Base-by-base conservation (phyloP, 371 early-diverging fungal species). In the Zopfochytrium polystomum region DNA sequence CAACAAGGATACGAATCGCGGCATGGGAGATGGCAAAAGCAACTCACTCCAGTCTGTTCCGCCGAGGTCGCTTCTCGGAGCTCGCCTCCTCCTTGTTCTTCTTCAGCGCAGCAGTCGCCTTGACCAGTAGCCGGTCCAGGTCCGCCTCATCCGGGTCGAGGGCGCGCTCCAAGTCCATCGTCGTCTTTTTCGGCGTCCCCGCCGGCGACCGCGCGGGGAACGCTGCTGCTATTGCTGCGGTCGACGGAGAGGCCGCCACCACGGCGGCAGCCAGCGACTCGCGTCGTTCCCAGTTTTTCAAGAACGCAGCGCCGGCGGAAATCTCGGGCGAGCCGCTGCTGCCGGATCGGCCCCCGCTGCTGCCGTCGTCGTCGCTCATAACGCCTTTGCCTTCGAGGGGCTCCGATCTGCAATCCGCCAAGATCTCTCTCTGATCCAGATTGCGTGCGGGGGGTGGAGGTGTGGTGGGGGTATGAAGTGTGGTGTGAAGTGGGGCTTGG, bases 121-220 rank as follows among this genome's bases (percentile, higher is more conserved):
- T 20, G 30, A 13, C 61, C 9, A 11, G 48, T 20, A 9, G 27
- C 48, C 18, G n/a, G 2, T 26, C 58, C 33, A 31, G 35, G 2
- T 31, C 64, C 29, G 53, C 60, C 30, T 27, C 60, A 27, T 57
- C 33, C 18, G 25, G n/a, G n/a, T n/a, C n/a, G n/a, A n/a, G n/a
- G n/a, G n/a, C 22, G 25, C 30, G 35, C 27, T 42, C 52, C 51
- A 55, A 32, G 25, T 60, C 66, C 42, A 42, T 42, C 42, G 11
- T n/a, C 42, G n/a, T 42, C 42, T 42, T n/a, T 13, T 42, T 42
- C 42, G n/a, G n/a, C 42, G 11, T 42, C 42, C n/a, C n/a, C n/a
- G n/a, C n/a, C n/a, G n/a, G n/a, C n/a, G n/a, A n/a, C n/a, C n/a
- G n/a, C n/a, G n/a, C n/a, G n/a, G n/a, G n/a, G n/a, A 42, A 42